phyloP scores from a whole-genome alignment of 441 rosid genomes.

The Capsella rubella region DNA sequence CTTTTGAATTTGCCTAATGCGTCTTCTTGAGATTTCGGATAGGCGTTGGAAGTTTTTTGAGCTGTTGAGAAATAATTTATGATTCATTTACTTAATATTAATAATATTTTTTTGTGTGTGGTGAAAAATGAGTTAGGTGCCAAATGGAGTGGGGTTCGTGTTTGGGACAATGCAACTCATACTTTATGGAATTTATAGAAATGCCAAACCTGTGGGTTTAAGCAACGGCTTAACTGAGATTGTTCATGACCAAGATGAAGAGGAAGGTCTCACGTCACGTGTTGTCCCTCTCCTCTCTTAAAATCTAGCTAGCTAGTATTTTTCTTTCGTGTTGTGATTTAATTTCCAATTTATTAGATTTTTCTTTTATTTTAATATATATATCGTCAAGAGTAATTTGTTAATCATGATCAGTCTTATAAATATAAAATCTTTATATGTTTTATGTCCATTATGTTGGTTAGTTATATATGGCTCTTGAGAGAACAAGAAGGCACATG shows the following conservation, averaged over 20 bases:
- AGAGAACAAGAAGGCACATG: no score
- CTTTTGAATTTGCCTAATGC: neutral
- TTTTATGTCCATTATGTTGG: neutral
- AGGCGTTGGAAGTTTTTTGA: neutral
- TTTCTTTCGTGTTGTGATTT: neutral
- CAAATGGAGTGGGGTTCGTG: conserved; percentile 74
- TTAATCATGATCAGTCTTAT: neutral
- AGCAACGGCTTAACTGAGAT: conserved; percentile 3
- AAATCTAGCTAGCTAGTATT: neutral
- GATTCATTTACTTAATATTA: neutral
- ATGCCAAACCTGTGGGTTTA: conserved; percentile 48
- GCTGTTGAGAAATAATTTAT: neutral
- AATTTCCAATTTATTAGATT: neutral
- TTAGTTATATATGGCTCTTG: no score
- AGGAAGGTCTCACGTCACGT: conserved; percentile 37
- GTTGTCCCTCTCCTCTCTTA: conserved; percentile 43
- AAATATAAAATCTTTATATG: neutral
- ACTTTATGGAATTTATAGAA: conserved; percentile 69
- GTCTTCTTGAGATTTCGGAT: conserved; percentile 23
- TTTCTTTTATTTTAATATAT: no score
- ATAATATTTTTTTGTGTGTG: neutral
- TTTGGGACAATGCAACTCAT: conserved; percentile 72
- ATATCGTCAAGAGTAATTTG: neutral
- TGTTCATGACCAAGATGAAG: conserved; percentile 32
- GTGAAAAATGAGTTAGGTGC: conserved; percentile 51